A percentile compares a stretch with the other conserved stretches of the same genome.
Evolutionary conservation across 768 basidiomycete species (phyloP).

Genomic region (Mycena maculata): DNA sequence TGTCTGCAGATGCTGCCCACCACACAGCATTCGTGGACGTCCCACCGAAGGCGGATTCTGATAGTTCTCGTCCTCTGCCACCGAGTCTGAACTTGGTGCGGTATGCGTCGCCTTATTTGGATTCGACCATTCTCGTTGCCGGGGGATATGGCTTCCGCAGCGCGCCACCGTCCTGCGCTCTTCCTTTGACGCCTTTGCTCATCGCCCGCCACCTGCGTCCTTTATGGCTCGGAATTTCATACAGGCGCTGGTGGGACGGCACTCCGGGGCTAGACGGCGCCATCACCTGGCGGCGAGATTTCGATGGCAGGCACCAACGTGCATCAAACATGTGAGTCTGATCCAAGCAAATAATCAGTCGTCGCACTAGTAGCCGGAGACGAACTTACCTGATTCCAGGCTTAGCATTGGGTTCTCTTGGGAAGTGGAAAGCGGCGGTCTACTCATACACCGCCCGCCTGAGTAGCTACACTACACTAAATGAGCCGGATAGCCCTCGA

Average conservation of each 20-base stretch:
- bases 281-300: too few species aligned
- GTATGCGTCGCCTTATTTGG: constrained; percentile 81
- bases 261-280: constrained; percentile 54
- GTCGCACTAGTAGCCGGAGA: too few species aligned
- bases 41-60: constrained; percentile 38
- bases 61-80: constrained; percentile 75
- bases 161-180: constrained; percentile 47
- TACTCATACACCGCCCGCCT: too few species aligned
- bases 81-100: constrained; percentile 83
- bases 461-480: too few species aligned
- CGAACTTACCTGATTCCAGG: too few species aligned
- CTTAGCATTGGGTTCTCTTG: too few species aligned
- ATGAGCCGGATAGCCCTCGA: too few species aligned
- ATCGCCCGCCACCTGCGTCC: constrained; percentile 54
- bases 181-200: constrained; percentile 46
- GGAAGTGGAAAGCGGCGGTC: too few species aligned
- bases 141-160: constrained; percentile 1
- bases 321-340: too few species aligned
- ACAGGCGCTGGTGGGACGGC: constrained; percentile 85
- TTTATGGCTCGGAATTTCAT: constrained; percentile 85
- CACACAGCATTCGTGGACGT: constrained; percentile 48
- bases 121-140: constrained; percentile 35
- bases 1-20: constrained; percentile 60
- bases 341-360: too few species aligned
- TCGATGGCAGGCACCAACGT: too few species aligned